phyloP scores from a whole-genome alignment of 2,329 filamentous ascomycete species.

The Colletotrichum higginsianum region DNA sequence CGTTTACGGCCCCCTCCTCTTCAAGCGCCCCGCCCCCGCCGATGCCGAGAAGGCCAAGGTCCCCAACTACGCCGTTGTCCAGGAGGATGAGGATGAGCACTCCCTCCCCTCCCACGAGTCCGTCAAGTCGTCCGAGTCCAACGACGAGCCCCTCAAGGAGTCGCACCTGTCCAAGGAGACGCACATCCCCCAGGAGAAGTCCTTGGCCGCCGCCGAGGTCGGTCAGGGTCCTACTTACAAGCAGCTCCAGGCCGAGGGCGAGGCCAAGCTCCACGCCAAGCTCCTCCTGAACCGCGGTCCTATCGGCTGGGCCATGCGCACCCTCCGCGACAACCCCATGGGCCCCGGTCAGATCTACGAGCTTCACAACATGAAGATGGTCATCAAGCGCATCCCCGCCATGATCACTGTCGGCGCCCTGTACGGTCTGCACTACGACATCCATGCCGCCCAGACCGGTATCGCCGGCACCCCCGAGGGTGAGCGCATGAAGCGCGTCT shows the following conservation, averaged over 20 bases:
- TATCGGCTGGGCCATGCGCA: constrained; percentile 88
- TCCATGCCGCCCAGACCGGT: constrained; percentile 82
- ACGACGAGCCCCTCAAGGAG: constrained; percentile 63
- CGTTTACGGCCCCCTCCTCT: constrained; percentile 74
- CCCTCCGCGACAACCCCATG: constrained; percentile 80
- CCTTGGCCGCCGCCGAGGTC: constrained; percentile 58
- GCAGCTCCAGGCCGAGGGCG: constrained; percentile 70
- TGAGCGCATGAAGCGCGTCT: constrained; percentile 78
- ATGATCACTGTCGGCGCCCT: constrained; percentile 73
- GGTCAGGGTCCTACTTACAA: constrained; percentile 70
- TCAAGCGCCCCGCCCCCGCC: constrained; percentile 69
- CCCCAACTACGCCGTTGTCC: constrained; percentile 84
- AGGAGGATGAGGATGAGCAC: constrained; percentile 68
- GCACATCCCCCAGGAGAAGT: constrained; percentile 50
- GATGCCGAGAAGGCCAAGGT: constrained; percentile 73
- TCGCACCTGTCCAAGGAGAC: constrained; percentile 49
- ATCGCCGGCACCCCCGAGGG: constrained; percentile 81
- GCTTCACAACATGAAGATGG: constrained; percentile 75
- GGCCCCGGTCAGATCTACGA: constrained; percentile 83
- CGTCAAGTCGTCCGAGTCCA: constrained; percentile 42
- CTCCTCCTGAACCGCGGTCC: constrained; percentile 75
- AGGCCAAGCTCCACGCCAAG: constrained; percentile 72
- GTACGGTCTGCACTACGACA: constrained; percentile 87
- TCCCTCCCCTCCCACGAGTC: constrained; percentile 50
- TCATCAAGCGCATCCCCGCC: constrained; percentile 78